Conservation (phyloP, 2,329 filamentous ascomycete species). For the Colletotrichum gloeosporioides region DNA sequence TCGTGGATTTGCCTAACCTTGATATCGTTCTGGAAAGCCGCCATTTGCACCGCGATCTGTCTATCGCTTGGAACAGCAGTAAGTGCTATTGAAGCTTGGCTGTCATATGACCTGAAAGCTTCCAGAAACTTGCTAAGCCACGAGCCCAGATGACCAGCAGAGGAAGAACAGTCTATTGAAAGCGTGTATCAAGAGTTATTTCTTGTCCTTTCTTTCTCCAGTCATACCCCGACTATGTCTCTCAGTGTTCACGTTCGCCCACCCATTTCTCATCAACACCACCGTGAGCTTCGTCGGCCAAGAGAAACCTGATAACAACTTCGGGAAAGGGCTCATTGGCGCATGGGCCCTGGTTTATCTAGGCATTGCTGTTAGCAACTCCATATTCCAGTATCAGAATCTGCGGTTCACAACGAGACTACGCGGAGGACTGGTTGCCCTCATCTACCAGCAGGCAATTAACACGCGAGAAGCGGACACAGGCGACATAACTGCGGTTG, state of each 20-base stretch:
- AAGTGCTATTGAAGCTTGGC: accelerated
- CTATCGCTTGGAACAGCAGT: constrained; percentile 23
- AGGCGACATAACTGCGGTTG: constrained; percentile 30
- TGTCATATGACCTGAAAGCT: background rate
- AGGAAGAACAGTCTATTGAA: constrained; percentile 17
- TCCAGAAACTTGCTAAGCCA: background rate
- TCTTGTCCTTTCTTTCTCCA: constrained; percentile 21
- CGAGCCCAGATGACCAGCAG: constrained; percentile 20
- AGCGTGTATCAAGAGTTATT: constrained; percentile 22
- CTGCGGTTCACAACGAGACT: constrained; percentile 27
- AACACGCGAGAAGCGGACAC: constrained; percentile 25
- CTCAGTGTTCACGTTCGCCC: constrained; percentile 32
- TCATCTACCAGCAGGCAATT: constrained; percentile 29
- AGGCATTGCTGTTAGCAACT: constrained; percentile 31
- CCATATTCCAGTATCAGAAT: constrained; percentile 29
- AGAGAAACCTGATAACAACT: constrained; percentile 8
- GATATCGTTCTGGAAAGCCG: background rate
- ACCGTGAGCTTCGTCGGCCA: constrained; percentile 26
- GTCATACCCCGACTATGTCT: constrained; percentile 30
- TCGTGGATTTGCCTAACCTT: background rate
- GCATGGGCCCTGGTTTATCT: constrained; percentile 35
- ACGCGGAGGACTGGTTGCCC: constrained; percentile 26
- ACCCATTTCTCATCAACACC: constrained; percentile 33
- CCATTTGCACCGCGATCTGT: background rate
- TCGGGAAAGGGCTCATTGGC: constrained; percentile 32